Conservation (phyloP, 1,139 yeast species). For the Yamadazyma sp. region DNA sequence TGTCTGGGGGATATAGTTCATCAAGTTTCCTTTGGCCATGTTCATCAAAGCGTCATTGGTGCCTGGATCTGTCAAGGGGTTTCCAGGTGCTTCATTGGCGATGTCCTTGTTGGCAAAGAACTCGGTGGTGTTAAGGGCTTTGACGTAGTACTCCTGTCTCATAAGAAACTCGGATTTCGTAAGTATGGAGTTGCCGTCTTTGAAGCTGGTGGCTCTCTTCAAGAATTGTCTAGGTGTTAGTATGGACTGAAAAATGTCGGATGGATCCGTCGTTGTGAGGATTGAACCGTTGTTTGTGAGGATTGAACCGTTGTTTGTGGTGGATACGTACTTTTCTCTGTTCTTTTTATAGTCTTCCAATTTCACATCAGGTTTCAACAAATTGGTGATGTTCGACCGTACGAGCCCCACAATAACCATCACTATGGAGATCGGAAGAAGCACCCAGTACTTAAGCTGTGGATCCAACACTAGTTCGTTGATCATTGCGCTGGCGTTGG, state of each 20-base stretch:
- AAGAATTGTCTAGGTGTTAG: conserved; percentile 43
- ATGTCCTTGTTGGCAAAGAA: conserved; percentile 48
- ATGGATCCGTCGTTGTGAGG: too few relatives aligned
- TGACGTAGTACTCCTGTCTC: conserved; percentile 47
- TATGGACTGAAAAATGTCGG: too few relatives aligned
- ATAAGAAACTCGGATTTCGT: conserved; percentile 44
- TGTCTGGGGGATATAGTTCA: conserved; percentile 88
- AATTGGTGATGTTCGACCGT: conserved; percentile 64
- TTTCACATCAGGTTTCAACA: conserved; percentile 61
- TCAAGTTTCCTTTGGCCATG: conserved; percentile 78
- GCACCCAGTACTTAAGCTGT: conserved; percentile 82
- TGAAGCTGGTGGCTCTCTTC: conserved; percentile 54
- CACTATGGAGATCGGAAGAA: conserved; percentile 83
- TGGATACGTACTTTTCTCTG: conserved; percentile 55
- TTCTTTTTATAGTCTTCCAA: conserved; percentile 50
- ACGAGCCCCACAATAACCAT: conserved; percentile 90
- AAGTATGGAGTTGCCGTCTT: conserved; percentile 47
- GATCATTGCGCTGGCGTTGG: neutral
- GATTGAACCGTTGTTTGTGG: too few relatives aligned
- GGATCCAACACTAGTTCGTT: conserved; percentile 65
- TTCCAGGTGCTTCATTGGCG: conserved; percentile 45
- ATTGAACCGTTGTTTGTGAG: too few relatives aligned
- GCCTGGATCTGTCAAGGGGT: conserved; percentile 71
- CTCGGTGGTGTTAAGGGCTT: conserved; percentile 51
- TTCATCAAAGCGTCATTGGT: conserved; percentile 74